Evolutionary conservation across 2,329 filamentous ascomycete species (phyloP), one percentile per base, ranked within the genome.

Genomic region (Orbilia oligospora): DNA sequence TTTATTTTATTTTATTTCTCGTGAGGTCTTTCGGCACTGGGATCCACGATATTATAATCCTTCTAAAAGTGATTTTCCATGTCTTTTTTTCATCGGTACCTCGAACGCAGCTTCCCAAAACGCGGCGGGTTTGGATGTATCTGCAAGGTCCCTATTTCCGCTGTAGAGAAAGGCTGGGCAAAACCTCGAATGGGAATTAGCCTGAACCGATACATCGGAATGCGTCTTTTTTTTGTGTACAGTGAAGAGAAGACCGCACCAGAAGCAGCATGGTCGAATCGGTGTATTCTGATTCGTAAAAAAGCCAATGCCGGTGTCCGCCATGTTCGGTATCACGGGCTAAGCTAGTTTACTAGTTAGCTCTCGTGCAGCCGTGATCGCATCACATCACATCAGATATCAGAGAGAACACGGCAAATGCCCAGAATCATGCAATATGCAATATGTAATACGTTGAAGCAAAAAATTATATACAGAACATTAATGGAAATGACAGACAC

Each of bases 291-390:
- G 72, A 75, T 75, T 75, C 71, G 71, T 65, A 75, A 64, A 38
- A n/a, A n/a, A n/a, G n/a, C 12, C 33, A 4, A 9, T 36, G 33
- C 33, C 33, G 33, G 33, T 9, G 33, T 36, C 33, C 33, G 33
- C 33, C 38, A 33, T 27, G 66, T 77, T 77, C 73, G 73, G 73
- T 69, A 77, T 77, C 73, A 77, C 73, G 63, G 73, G 73, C 73
- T 41, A 71, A 71, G 55, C 36, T 64, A 6, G 33, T 14, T 27
- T 64, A 44, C 36, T 64, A 6, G 33, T 14, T 27, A 61, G 38
- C 58, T 27, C 12, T 48, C 12, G 20, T 18, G 58, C 58, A 46
- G 58, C 36, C 36, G 58, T 46, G 41, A 48, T 58, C 58, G 36
- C 48, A 51, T 51, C 48, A 46, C 55, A 22, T 61, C 38, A 44